Base-by-base conservation (phyloP, 2,329 filamentous ascomycete species). In the Aspergillus felis region DNA sequence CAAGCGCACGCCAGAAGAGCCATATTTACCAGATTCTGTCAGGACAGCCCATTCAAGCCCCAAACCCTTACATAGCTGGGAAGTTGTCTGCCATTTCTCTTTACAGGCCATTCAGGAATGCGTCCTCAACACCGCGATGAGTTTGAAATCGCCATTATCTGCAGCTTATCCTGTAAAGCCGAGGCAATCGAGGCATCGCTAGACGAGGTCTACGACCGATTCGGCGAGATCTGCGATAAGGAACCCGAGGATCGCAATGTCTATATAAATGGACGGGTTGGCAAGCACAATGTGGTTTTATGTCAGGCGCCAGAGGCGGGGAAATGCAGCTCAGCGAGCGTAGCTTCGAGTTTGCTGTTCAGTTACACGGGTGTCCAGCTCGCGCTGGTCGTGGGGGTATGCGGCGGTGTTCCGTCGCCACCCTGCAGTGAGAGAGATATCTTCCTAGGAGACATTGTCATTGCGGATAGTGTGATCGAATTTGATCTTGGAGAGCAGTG, bases 71-170 rank as follows among this genome's bases (percentile, higher is more conserved):
- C 3, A 12, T 10, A 29, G 28, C 2, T 29, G 10, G 8, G 3
- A 29, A 3, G 2, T 29, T 12, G 3, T 29, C 28, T 29, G 9
- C 28, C 28, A 3, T 9, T 29, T 9, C 28, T 29, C 9, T 29
- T 29, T 2, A 3, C 28, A 29, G 10, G 3, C 3, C 28, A 3
- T 29, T 29, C 10, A 1, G 28, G 10, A 10, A 47, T 47, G 44
- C 20, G 44, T 3, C 58, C 28, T 12, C 69, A 9, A 22, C 41
- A 38, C n/a, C 50, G 57, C 6, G 24, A 42, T 14, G 55, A 27
- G 25, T 51, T 58, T 17, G 35, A 50, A 22, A 38, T 53, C 46
- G 57, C 57, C 6, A 53, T 58, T 14, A 20, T 56, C 1, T 58
- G 57, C 22, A 46, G 46, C 12, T 46, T 58, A 10, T 35, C 53